Conservation (phyloP, 2,329 filamentous ascomycete species). For the Diaporthe velutina region DNA sequence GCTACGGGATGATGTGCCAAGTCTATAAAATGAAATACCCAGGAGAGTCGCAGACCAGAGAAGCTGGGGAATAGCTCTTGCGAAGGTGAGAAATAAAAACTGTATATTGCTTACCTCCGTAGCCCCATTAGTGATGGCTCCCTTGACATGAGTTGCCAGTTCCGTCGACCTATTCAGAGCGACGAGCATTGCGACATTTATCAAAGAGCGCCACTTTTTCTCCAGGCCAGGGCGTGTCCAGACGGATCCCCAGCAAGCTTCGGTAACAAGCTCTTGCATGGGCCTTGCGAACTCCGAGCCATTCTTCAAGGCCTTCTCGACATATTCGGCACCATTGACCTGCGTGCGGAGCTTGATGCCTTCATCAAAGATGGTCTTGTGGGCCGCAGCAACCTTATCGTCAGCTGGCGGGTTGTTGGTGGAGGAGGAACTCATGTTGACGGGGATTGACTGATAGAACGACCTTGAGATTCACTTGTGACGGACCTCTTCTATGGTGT, state of each 20-base stretch:
- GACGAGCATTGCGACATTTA: constrained; percentile 73
- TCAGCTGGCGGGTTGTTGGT: constrained; percentile 30
- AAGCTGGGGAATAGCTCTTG: no score
- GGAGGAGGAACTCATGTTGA: constrained; percentile 41
- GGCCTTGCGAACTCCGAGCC: constrained; percentile 71
- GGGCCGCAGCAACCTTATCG: constrained; percentile 49
- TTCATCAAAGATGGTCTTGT: constrained; percentile 71
- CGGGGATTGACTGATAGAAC: neutral
- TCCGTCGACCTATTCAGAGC: constrained; percentile 71
- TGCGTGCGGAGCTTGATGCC: constrained; percentile 71
- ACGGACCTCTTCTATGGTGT: neutral
- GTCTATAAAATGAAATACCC: neutral
- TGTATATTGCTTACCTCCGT: constrained; percentile 53
- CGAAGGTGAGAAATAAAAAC: neutral
- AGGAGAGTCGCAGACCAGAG: neutral
- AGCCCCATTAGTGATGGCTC: constrained; percentile 73
- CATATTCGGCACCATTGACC: constrained; percentile 73
- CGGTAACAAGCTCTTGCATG: constrained; percentile 73
- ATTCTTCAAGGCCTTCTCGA: constrained; percentile 67
- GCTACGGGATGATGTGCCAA: neutral
- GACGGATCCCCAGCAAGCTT: constrained; percentile 73
- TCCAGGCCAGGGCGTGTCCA: constrained; percentile 75
- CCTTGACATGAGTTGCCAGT: constrained; percentile 71
- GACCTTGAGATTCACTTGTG: neutral
- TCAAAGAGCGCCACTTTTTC: constrained; percentile 70